Conservation (phyloP, 2,329 filamentous ascomycete species). For the Paraphoma chrysanthemicola region DNA sequence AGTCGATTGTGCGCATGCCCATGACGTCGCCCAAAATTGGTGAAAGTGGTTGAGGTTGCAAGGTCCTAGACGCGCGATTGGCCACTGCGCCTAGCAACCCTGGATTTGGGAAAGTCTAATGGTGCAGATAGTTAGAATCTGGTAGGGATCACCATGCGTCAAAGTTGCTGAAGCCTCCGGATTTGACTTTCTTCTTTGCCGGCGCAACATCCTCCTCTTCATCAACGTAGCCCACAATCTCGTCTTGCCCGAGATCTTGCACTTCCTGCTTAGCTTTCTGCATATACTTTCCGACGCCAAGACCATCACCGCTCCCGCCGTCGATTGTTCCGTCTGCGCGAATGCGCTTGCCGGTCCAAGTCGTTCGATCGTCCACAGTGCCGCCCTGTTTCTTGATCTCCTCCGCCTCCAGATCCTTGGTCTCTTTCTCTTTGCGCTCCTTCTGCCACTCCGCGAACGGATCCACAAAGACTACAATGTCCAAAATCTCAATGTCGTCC, state of each 20-base stretch:
- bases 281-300: conserved; percentile 82
- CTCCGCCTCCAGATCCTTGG: conserved; percentile 68
- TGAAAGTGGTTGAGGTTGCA: not conserved
- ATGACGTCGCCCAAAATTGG: not conserved
- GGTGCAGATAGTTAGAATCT: not conserved
- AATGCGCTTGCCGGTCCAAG: conserved; percentile 95
- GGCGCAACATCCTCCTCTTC: conserved; percentile 70
- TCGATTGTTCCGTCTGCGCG: conserved; percentile 69
- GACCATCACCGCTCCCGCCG: conserved; percentile 59
- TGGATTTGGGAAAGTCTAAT: too few species aligned
- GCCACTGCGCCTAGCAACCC: not conserved
- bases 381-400: conserved; percentile 71
- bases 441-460: conserved; percentile 94
- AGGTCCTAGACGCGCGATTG: not conserved
- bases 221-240: conserved; percentile 67
- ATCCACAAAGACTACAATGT: conserved; percentile 87
- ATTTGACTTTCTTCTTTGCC: conserved; percentile 80
- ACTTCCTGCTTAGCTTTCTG: conserved; percentile 61
- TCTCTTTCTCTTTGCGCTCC: conserved; percentile 61
- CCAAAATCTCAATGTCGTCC: conserved; percentile 79
- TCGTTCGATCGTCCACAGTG: conserved; percentile 86
- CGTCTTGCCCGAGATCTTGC: conserved; percentile 56
- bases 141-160: conserved; percentile 73
- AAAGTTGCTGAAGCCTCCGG: conserved; percentile 89
- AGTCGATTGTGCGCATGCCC: not conserved